phyloP scores from a whole-genome alignment of 805 yeast genomes.

The Metschnikowia henanensis region DNA sequence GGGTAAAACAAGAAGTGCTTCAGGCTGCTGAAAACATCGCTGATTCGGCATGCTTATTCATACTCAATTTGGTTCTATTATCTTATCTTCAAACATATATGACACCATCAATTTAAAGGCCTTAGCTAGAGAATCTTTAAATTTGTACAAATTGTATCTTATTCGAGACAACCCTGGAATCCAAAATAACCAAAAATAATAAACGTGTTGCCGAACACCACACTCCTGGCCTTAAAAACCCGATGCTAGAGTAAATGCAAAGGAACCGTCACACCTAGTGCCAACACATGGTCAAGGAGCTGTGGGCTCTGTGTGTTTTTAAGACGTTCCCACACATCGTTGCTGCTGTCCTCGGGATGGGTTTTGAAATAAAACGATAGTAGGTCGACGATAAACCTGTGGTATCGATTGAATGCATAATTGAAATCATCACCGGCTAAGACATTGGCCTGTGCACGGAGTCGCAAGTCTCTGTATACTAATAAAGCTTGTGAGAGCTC shows the following conservation, averaged over 20 bases:
- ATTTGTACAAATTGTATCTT: no score
- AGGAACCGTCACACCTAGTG: conserved; percentile 16
- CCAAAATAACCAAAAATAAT: no score
- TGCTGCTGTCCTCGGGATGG: conserved; percentile 2
- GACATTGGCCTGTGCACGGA: background rate
- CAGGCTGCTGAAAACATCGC: no score
- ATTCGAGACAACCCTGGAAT: no score
- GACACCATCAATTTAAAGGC: no score
- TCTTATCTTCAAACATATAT: no score
- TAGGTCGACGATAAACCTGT: conserved; percentile 1
- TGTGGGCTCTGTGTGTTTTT: conserved; percentile 16
- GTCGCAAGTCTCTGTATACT: background rate
- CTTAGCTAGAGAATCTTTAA: no score
- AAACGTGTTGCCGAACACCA: no score
- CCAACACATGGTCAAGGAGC: conserved; percentile 15
- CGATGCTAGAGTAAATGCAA: conserved; percentile 11
- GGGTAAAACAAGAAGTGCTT: no score
- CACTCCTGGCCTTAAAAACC: no score
- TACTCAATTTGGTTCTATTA: no score
- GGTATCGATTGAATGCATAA: conserved; percentile 3
- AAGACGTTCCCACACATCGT: conserved; percentile 15
- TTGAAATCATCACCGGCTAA: conserved; percentile 9
- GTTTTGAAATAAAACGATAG: conserved; percentile 5
- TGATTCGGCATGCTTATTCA: no score
- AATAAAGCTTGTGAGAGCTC: background rate